These are phyloP conservation scores for Pachysandra terminalis DNA, from an alignment of 164 flowering plant genomes.

Conservation along the genomic window DNA sequence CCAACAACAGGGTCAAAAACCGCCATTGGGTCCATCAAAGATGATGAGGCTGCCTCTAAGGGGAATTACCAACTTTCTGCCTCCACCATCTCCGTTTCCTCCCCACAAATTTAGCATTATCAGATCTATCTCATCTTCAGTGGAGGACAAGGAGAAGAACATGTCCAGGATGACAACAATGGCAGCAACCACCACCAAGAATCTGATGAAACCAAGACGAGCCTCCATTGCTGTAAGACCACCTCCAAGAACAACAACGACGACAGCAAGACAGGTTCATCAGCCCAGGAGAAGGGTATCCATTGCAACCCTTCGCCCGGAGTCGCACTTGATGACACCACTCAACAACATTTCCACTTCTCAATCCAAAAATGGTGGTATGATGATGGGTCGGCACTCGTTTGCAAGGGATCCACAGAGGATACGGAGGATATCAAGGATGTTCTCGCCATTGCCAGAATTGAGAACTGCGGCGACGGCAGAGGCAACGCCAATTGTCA, in stretches of 20 bases:
- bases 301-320: conserved; percentile 58
- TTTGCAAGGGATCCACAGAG: conserved; percentile 52
- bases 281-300: conserved; percentile 73
- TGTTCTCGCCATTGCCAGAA: conserved; percentile 50
- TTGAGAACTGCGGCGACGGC: conserved; percentile 11
- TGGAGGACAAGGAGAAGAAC: conserved; percentile 55
- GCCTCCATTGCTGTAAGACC: conserved; percentile 59
- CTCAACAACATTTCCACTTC: conserved; percentile 27
- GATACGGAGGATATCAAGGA: conserved; percentile 44
- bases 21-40: conserved; percentile 69
- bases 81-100: conserved; percentile 38
- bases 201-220: conserved; percentile 47
- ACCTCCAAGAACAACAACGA: conserved; percentile 10
- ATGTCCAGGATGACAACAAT: conserved; percentile 18
- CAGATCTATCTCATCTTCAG: conserved; percentile 16
- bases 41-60: conserved; percentile 61
- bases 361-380: conserved; percentile 23
- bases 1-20: conserved; percentile 41
- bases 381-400: conserved; percentile 34
- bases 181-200: conserved; percentile 22
- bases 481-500: conserved; percentile 50
- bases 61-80: conserved; percentile 56
- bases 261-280: conserved; percentile 20
- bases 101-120: conserved; percentile 8
- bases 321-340: conserved; percentile 40